Percentiles rank a stretch among this genome's conserved stretches.
These are phyloP conservation scores for Anacardium occidentale DNA, from an alignment of 345 rosid species.

Conservation along the genomic window DNA sequence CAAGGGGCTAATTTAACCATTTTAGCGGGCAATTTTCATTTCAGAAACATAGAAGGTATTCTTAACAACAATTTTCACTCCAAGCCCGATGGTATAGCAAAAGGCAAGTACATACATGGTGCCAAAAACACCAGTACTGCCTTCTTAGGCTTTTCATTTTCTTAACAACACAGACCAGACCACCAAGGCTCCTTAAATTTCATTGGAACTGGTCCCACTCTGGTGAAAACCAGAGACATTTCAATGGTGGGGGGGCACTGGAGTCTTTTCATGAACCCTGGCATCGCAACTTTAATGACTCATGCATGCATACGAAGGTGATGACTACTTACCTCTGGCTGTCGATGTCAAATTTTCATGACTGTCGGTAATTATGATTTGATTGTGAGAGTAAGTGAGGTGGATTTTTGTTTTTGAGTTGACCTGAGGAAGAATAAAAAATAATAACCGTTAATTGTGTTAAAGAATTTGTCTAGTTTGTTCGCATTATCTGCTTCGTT, in stretches of 20 bases:
- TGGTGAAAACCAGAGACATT: slow-evolving; percentile 45
- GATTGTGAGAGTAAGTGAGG: not conserved
- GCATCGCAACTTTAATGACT: slow-evolving; percentile 42
- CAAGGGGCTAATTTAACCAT: slow-evolving; percentile 34
- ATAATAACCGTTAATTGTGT: no score
- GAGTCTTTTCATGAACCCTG: slow-evolving; percentile 53
- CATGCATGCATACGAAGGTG: slow-evolving; percentile 45
- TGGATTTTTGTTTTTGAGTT: no score
- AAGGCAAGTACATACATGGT: slow-evolving; percentile 48
- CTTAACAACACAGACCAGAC: slow-evolving; percentile 31
- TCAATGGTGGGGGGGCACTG: slow-evolving; percentile 53
- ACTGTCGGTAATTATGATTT: slow-evolving; percentile 36
- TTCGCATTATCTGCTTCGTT: no score
- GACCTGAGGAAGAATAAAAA: no score
- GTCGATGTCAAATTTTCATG: slow-evolving; percentile 49
- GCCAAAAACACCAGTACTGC: slow-evolving; percentile 42
- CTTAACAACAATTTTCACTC: slow-evolving; percentile 48
- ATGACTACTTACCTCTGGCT: slow-evolving; percentile 37
- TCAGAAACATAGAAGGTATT: no score
- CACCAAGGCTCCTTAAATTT: slow-evolving; percentile 41
- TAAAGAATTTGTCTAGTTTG: no score
- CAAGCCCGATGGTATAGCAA: slow-evolving; percentile 39
- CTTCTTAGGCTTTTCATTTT: slow-evolving; percentile 46
- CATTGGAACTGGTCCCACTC: slow-evolving; percentile 40
- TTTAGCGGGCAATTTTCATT: slow-evolving; percentile 24